phyloP scores from a whole-genome alignment of 2,329 filamentous ascomycete species.

The Clarireedia homoeocarpa region DNA sequence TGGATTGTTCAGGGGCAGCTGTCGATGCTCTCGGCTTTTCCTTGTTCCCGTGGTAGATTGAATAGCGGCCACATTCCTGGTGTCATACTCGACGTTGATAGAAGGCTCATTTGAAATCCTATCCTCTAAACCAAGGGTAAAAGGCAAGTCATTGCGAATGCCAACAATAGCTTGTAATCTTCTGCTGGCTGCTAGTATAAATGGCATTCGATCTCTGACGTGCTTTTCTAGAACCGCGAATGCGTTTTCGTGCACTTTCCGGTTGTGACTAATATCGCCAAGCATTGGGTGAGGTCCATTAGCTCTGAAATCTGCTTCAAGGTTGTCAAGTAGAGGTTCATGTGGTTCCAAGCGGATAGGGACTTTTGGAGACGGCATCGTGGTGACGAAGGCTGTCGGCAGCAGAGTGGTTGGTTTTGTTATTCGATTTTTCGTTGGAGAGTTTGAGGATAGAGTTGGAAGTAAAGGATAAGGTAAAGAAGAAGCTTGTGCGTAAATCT shows the following conservation, averaged over 20 bases:
- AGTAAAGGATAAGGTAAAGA: not conserved
- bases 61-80: not conserved
- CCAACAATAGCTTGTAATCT: slow-evolving; percentile 22
- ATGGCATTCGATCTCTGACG: slow-evolving; percentile 11
- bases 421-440: not conserved
- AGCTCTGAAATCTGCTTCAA: not conserved
- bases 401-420: not conserved
- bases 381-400: not conserved
- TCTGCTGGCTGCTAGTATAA: slow-evolving; percentile 9
- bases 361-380: not conserved
- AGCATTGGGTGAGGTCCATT: not conserved
- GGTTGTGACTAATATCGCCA: not conserved
- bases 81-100: not conserved
- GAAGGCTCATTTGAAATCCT: not conserved
- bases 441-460: not conserved
- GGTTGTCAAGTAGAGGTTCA: not conserved
- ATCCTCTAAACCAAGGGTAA: slow-evolving; percentile 11
- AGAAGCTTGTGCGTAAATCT: not conserved
- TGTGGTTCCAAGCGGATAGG: not conserved
- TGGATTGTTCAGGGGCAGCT: too few relatives aligned
- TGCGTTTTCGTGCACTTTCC: not conserved
- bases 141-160: slow-evolving; percentile 15
- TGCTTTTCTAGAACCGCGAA: slow-evolving; percentile 10
- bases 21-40: not conserved
- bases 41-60: too few relatives aligned